Evolutionary conservation across 352 stramenopile genomes (phyloP).

Genomic region (Peronosclerospora sorghi): DNA sequence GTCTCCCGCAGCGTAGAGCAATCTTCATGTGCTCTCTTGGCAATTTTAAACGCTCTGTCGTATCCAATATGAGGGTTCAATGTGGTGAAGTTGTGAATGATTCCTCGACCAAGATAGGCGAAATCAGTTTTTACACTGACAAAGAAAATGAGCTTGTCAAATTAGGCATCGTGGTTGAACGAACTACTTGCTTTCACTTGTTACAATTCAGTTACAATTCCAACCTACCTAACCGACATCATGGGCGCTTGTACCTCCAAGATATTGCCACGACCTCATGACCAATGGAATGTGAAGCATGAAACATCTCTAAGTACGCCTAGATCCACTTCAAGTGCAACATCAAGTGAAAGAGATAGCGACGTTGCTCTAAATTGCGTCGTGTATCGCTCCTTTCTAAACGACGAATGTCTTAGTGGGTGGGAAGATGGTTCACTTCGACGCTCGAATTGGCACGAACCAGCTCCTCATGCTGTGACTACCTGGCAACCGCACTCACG

Average conservation of each 20-base stretch:
- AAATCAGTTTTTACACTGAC: too few species aligned
- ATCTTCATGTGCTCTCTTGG: constrained; percentile 93
- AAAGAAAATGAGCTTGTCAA: too few species aligned
- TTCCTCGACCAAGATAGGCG: too few species aligned
- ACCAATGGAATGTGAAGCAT: constrained; percentile 39
- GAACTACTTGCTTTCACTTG: too few species aligned
- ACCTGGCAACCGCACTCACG: constrained; percentile 40
- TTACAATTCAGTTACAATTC: too few species aligned
- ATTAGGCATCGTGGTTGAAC: too few species aligned
- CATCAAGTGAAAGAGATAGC: constrained; percentile 5
- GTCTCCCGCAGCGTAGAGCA: constrained; percentile 87
- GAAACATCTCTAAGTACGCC: constrained; percentile 4
- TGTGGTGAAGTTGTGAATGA: too few species aligned
- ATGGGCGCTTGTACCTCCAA: constrained; percentile 51
- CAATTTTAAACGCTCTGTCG: constrained; percentile 93
- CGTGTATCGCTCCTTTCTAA: constrained; percentile 21
- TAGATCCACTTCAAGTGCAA: constrained; percentile 11
- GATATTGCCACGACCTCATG: constrained; percentile 15
- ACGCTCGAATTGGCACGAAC: constrained; percentile 24
- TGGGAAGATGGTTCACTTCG: constrained; percentile 72
- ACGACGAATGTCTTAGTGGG: constrained; percentile 31
- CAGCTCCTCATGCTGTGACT: constrained; percentile 9
- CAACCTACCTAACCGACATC: too few species aligned
- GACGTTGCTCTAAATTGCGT: constrained; percentile 45
- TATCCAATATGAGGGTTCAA: constrained; percentile 96